Percentiles rank a stretch among this genome's conserved stretches.
Conservation (phyloP, 208 protist species). For the Novymonas esmeraldas region DNA sequence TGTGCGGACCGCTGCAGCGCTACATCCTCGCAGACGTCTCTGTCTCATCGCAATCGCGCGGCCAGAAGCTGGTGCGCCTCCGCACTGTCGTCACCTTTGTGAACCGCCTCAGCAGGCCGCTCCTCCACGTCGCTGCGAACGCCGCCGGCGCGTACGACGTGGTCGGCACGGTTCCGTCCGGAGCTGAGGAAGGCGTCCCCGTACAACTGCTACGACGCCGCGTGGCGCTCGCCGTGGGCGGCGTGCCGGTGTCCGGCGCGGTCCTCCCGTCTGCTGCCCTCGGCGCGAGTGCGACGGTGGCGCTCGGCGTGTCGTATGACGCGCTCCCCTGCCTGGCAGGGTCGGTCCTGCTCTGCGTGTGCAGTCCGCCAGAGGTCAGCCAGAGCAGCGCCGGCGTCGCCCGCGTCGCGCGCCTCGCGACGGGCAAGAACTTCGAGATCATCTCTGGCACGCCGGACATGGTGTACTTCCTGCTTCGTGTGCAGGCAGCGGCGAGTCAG, state of each 20-base stretch:
- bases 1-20: slow-evolving; percentile 17
- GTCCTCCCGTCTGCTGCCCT: not conserved
- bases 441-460: slow-evolving; percentile 17
- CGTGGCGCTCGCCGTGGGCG: slow-evolving; percentile 10
- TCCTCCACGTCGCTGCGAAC: slow-evolving; percentile 33
- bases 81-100: slow-evolving; percentile 52
- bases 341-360: slow-evolving; percentile 55
- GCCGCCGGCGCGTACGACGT: slow-evolving; percentile 13
- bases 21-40: slow-evolving; percentile 62
- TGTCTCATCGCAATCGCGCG: slow-evolving; percentile 19
- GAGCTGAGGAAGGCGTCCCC: slow-evolving; percentile 11
- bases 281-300: slow-evolving; percentile 8
- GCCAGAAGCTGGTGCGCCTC: slow-evolving; percentile 49
- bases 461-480: slow-evolving; percentile 55
- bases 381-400: not conserved
- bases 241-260: not conserved
- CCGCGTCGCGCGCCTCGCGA: slow-evolving; percentile 23
- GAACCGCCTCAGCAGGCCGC: slow-evolving; percentile 46
- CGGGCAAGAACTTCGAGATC: slow-evolving; percentile 35
- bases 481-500: slow-evolving; percentile 21
- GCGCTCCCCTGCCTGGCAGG: slow-evolving; percentile 47
- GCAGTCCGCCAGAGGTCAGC: slow-evolving; percentile 8
- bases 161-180: slow-evolving; percentile 5
- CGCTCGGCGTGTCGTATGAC: slow-evolving; percentile 69
- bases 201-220: slow-evolving; percentile 22